Conservation (phyloP, 2,329 filamentous ascomycete genomes). For the Bipolaris zeicola region DNA sequence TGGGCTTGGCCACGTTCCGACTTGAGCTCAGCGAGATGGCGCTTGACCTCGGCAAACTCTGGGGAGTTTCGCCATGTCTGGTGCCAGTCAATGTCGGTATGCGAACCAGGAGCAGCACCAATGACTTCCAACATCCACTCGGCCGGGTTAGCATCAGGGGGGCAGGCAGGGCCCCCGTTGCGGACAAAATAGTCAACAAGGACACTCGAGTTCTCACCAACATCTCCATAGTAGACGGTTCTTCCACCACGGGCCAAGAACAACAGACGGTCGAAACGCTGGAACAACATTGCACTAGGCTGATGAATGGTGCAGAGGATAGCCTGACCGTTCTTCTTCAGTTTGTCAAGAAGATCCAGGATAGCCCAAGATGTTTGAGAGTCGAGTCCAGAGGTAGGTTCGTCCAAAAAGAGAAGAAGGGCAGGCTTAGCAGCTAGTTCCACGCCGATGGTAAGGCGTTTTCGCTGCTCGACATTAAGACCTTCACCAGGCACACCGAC, state of each 20-base stretch:
- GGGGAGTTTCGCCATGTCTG: slow-evolving; percentile 56
- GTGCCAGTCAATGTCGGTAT: slow-evolving; percentile 59
- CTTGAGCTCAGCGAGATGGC: slow-evolving; percentile 55
- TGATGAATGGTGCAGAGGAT: slow-evolving; percentile 98
- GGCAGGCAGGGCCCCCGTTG: slow-evolving; percentile 70
- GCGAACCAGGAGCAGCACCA: slow-evolving; percentile 57
- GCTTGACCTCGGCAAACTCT: slow-evolving; percentile 53
- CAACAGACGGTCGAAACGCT: slow-evolving; percentile 82
- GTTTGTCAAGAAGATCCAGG: slow-evolving; percentile 82
- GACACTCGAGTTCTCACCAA: slow-evolving; percentile 71
- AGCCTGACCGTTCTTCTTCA: slow-evolving; percentile 80
- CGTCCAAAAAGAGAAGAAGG: slow-evolving; percentile 88
- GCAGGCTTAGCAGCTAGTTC: slow-evolving; percentile 92
- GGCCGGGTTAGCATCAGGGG: slow-evolving; percentile 74
- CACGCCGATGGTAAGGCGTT: slow-evolving; percentile 91
- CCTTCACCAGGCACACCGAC: slow-evolving; percentile 91
- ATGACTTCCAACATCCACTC: slow-evolving; percentile 75
- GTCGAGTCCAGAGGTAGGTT: slow-evolving; percentile 93
- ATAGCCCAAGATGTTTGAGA: slow-evolving; percentile 94
- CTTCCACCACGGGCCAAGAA: slow-evolving; percentile 77
- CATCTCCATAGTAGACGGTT: slow-evolving; percentile 82
- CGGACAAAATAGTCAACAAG: slow-evolving; percentile 78
- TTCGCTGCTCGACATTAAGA: slow-evolving; percentile 67
- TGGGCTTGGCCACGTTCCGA: slow-evolving; percentile 44
- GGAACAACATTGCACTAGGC: slow-evolving; percentile 93